Conservation (phyloP, 2,329 filamentous ascomycete species). For the Nemania sp. region DNA sequence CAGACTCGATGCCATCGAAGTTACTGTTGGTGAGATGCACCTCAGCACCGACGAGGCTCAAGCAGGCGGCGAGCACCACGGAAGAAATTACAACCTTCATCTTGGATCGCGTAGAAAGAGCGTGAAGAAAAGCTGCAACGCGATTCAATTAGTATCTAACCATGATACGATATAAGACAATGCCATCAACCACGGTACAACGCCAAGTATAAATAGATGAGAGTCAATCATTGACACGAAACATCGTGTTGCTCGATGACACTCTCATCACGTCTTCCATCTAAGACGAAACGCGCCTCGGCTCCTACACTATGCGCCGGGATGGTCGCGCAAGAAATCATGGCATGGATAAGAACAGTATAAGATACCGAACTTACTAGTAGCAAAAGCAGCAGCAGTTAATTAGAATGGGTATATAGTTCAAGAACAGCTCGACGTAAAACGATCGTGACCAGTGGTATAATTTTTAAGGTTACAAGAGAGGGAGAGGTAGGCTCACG, state of each 20-base stretch:
- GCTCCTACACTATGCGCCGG: background rate
- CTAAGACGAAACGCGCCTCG: background rate
- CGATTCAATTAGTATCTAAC: slow-evolving; percentile 7
- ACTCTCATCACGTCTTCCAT: background rate
- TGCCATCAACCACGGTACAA: background rate
- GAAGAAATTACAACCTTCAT: slow-evolving; percentile 41
- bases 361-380: slow-evolving; percentile 28
- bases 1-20: slow-evolving; percentile 41
- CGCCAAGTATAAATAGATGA: background rate
- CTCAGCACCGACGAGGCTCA: slow-evolving; percentile 38
- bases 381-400: slow-evolving; percentile 4
- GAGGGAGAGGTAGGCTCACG: background rate
- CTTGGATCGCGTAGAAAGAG: slow-evolving; percentile 29
- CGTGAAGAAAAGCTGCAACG: slow-evolving; percentile 15
- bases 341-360: background rate
- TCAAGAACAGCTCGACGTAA: slow-evolving; percentile 4
- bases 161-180: background rate
- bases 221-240: background rate
- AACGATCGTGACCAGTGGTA: slow-evolving; percentile 19
- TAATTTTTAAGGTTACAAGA: slow-evolving; percentile 4
- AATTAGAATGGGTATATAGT: slow-evolving; percentile 19
- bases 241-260: too few relatives aligned
- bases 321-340: background rate
- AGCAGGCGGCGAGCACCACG: slow-evolving; percentile 38
- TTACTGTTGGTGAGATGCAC: slow-evolving; percentile 42